Conservation (phyloP, 1,139 yeast species). For the Yamadazyma trypodendri region DNA sequence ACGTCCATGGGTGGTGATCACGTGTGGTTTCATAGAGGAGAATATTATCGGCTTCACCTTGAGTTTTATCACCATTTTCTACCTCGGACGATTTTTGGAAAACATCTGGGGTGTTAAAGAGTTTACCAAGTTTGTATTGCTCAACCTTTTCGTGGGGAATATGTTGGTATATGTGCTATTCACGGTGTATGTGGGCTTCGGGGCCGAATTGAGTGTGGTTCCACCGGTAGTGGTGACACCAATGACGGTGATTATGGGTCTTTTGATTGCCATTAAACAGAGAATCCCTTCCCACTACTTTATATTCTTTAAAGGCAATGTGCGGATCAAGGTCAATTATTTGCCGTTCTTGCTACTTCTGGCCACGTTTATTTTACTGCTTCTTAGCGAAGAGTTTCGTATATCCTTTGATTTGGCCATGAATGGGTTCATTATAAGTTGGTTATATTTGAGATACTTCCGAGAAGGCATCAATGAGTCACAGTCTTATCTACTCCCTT, state of each 20-base stretch:
- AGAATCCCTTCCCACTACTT: constrained; percentile 45
- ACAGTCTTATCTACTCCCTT: constrained; percentile 42
- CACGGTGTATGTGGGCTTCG: constrained; percentile 25
- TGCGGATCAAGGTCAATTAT: constrained; percentile 38
- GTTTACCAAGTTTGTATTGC: constrained; percentile 27
- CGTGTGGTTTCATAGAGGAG: constrained; percentile 36
- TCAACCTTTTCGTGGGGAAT: constrained; percentile 30
- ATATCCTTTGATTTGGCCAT: constrained; percentile 25
- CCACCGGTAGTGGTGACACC: constrained; percentile 40
- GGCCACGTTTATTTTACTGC: constrained; percentile 18
- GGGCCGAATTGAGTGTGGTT: constrained; percentile 28
- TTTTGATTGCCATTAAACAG: constrained; percentile 45
- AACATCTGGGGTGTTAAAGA: constrained; percentile 39
- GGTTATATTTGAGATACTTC: constrained; percentile 41
- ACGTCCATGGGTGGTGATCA: constrained; percentile 41
- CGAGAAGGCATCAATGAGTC: constrained; percentile 45
- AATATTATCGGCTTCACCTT: constrained; percentile 27
- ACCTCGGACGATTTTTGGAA: constrained; percentile 39
- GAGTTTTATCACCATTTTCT: constrained; percentile 28
- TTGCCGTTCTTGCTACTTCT: constrained; percentile 34
- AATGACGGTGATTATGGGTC: constrained; percentile 41
- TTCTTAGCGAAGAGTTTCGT: constrained; percentile 30
- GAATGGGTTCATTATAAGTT: constrained; percentile 36
- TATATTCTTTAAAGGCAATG: constrained; percentile 37
- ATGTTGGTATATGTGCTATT: constrained; percentile 34